Base-by-base conservation (phyloP, 208 protist species). In the Crithidia fasciculata region DNA sequence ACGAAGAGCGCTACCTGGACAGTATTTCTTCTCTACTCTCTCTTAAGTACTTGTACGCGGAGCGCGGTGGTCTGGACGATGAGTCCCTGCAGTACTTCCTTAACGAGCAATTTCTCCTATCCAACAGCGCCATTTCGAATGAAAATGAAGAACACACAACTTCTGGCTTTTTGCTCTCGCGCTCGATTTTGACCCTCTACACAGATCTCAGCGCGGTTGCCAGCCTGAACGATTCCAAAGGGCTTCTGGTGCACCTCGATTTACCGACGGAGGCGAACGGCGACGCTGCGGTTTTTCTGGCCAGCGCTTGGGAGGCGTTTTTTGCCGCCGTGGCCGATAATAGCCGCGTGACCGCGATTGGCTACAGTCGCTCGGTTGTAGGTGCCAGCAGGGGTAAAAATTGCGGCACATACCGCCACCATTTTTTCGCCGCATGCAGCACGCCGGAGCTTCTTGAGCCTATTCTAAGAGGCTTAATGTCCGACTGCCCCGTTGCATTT, bases 81-180 rank as follows among this genome's bases (percentile, higher is more conserved):
- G 87, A 91, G 40, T 66, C 78, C 15, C 61, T 92, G 13, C 75
- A 83, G 41, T 72, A 87, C 49, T 93, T 92, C 74, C 50, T 89
- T 16, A 78, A 70, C 52, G 61, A 72, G 28, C 77, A 81, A 50
- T 87, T 94, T 72, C 63, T 83, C 43, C 37, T 80, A 37, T 85
- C 86, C 0, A 78, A 78, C 66, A 91, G 88, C 64, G 54, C 63
- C 9, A 49, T 55, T 43, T 71, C 72, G 10, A 50, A 60, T 7
- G 60, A 37, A 8, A 47, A 50, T 16, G 67, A 64, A 28, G 72
- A 78, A 13, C 79, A 85, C 53, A 41, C 40, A 13, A 56, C 59
- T 44, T 86, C 88, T 28, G 91, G 88, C 10, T 91, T 95, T 80
- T 67, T 94, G 57, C 69, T 95, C 39, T 93, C 87, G 4, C 79